Evolutionary conservation across 2,329 filamentous ascomycete species (phyloP).

Genomic region (Colletotrichum salicis): DNA sequence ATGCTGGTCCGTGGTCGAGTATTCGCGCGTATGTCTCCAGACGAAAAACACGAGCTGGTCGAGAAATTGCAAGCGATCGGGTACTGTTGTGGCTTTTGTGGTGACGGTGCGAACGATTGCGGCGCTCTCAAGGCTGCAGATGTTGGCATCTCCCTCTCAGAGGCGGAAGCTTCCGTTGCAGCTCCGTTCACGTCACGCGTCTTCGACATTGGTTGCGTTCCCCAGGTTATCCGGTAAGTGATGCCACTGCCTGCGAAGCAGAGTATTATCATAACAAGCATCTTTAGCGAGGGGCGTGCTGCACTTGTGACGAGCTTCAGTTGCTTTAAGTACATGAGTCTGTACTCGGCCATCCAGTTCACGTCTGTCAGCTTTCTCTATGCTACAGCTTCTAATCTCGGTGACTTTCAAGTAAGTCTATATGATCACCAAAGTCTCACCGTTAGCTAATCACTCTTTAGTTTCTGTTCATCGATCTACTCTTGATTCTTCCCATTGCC

Average conservation of each 20-base stretch:
- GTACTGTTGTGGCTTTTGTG: conserved; percentile 95
- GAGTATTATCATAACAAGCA: not conserved
- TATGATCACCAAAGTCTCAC: not conserved
- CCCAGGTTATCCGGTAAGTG: conserved; percentile 82
- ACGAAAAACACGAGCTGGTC: conserved; percentile 97
- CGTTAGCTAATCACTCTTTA: conserved; percentile 41
- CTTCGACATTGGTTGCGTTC: conserved; percentile 96
- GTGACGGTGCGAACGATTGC: conserved; percentile 97
- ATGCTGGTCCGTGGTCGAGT: conserved; percentile 94
- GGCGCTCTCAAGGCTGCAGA: conserved; percentile 96
- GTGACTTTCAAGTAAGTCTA: conserved; percentile 82
- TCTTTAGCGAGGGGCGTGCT: conserved; percentile 82
- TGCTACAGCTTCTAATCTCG: conserved; percentile 90
- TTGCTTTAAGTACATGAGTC: conserved; percentile 99
- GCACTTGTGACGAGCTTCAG: conserved; percentile 98
- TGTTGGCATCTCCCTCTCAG: conserved; percentile 95
- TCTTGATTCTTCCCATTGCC: conserved; percentile 93
- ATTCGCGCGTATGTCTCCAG: conserved; percentile 97
- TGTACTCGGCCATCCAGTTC: conserved; percentile 99
- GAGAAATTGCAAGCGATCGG: conserved; percentile 97
- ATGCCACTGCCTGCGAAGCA: conserved; percentile 27
- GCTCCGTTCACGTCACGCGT: conserved; percentile 95
- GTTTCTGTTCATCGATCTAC: conserved; percentile 94
- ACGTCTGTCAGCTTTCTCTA: conserved; percentile 97
- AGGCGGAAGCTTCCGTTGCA: conserved; percentile 97